Evolutionary conservation across 2,329 filamentous ascomycete genomes (phyloP).

Genomic region (Fusarium circinatum): DNA sequence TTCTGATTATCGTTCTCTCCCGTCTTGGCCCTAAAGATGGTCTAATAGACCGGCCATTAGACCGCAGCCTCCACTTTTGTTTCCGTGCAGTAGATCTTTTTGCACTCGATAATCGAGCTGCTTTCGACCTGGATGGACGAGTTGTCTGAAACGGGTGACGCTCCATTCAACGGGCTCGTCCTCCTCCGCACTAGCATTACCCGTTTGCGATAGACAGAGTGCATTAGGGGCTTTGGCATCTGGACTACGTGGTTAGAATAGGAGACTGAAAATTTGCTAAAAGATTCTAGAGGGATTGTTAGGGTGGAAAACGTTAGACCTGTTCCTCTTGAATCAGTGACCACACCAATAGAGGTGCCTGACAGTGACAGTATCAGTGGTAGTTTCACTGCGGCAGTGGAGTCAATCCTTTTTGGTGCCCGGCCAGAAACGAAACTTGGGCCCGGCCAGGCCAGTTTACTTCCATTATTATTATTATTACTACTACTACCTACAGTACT

Average conservation of each 20-base stretch:
- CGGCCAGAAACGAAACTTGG: slow-evolving; percentile 43
- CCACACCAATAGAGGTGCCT: slow-evolving; percentile 1
- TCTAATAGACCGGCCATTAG: slow-evolving; percentile 6
- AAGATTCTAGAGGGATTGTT: neutral
- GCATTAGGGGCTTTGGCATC: neutral
- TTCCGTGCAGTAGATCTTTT: neutral
- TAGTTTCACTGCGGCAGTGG: slow-evolving; percentile 26
- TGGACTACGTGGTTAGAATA: neutral
- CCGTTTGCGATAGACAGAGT: neutral
- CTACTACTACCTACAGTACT: neutral
- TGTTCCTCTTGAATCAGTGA: slow-evolving; percentile 19
- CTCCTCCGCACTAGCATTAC: neutral
- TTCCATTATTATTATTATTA: slow-evolving; percentile 5
- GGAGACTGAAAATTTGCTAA: neutral
- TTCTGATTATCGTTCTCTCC: neutral
- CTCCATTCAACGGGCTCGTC: neutral
- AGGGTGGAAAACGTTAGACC: slow-evolving; percentile 4
- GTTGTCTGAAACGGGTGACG: slow-evolving; percentile 15
- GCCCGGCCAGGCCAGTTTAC: slow-evolving; percentile 10
- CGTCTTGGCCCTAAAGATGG: slow-evolving; percentile 7
- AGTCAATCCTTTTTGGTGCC: slow-evolving; percentile 22
- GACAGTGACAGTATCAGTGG: slow-evolving; percentile 7
- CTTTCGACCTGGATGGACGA: neutral
- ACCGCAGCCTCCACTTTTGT: slow-evolving; percentile 20
- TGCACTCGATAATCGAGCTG: neutral